Percentiles rank a stretch among this genome's conserved stretches.
Conservation (phyloP, 139 green algal species). For the Trebouxia sp. region DNA sequence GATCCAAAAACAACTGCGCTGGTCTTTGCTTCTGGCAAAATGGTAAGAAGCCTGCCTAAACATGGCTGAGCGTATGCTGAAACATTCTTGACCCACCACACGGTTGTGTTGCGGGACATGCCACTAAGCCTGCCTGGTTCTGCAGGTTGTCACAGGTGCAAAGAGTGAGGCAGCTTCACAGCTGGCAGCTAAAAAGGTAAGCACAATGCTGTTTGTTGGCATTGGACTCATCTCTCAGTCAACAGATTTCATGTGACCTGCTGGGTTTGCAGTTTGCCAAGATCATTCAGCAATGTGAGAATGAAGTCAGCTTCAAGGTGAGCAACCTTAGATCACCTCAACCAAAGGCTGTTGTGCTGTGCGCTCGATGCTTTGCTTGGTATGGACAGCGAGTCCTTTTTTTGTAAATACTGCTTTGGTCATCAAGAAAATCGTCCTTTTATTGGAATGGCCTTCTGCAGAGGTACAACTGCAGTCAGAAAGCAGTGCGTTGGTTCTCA, state of each 20-base stretch:
- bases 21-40: constrained; percentile 98
- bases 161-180: constrained; percentile 83
- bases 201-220: not conserved
- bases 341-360: too few relatives aligned
- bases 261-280: constrained; percentile 82
- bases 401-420: too few relatives aligned
- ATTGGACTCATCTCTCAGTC: too few relatives aligned
- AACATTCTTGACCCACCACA: too few relatives aligned
- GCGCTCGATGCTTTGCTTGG: too few relatives aligned
- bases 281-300: constrained; percentile 93
- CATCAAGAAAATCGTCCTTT: too few relatives aligned
- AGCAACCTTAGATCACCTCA: not conserved
- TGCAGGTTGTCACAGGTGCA: constrained; percentile 82
- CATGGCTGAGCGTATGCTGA: too few relatives aligned
- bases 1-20: constrained; percentile 98
- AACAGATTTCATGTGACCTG: too few relatives aligned
- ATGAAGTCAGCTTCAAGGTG: constrained; percentile 82
- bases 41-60: constrained; percentile 72
- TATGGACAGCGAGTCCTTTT: too few relatives aligned
- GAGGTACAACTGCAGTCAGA: too few relatives aligned
- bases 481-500: too few relatives aligned
- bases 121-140: not conserved
- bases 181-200: constrained; percentile 68
- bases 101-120: not conserved
- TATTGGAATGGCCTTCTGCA: too few relatives aligned